These are phyloP conservation scores for Penicillium subrubescens DNA, from an alignment of 495 filamentous ascomycete species.

Conservation along the genomic window DNA sequence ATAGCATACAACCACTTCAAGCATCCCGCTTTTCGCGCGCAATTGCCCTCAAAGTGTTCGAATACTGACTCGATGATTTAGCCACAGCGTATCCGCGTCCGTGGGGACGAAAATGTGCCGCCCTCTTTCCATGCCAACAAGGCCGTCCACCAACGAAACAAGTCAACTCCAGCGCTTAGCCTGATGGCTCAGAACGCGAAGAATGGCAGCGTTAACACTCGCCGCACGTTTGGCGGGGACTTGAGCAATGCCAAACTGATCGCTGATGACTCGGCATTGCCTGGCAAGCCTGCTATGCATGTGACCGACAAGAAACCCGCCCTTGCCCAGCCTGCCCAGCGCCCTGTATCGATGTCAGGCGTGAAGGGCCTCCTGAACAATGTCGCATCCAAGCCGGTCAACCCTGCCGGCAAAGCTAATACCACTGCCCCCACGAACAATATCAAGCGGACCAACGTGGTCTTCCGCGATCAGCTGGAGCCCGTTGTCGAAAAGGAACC, in stretches of 20 bases:
- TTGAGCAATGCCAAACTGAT: constrained; percentile 70
- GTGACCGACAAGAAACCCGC: constrained; percentile 49
- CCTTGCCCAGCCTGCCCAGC: constrained; percentile 65
- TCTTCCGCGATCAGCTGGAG: constrained; percentile 63
- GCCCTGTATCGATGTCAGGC: constrained; percentile 55
- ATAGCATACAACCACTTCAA: background rate
- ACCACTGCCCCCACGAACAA: constrained; percentile 31
- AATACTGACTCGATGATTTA: constrained; percentile 36
- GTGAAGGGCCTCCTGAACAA: constrained; percentile 50
- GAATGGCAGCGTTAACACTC: constrained; percentile 57
- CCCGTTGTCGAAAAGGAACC: constrained; percentile 33
- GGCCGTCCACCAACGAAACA: constrained; percentile 75
- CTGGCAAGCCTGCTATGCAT: constrained; percentile 45
- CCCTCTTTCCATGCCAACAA: constrained; percentile 55
- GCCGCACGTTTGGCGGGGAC: constrained; percentile 74
- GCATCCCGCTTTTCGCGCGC: background rate
- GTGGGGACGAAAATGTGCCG: constrained; percentile 73
- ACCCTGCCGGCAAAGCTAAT: constrained; percentile 42
- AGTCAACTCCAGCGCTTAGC: constrained; percentile 72
- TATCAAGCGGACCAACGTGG: constrained; percentile 60
- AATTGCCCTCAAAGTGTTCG: background rate
- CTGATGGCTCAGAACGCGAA: constrained; percentile 60
- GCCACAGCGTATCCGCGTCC: constrained; percentile 73
- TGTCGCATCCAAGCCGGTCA: constrained; percentile 37
- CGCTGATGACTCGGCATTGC: constrained; percentile 54